Evolutionary conservation across 2,329 filamentous ascomycete species (phyloP), one percentile per base, ranked within the genome.

Genomic region (Colletotrichum trifolii): DNA sequence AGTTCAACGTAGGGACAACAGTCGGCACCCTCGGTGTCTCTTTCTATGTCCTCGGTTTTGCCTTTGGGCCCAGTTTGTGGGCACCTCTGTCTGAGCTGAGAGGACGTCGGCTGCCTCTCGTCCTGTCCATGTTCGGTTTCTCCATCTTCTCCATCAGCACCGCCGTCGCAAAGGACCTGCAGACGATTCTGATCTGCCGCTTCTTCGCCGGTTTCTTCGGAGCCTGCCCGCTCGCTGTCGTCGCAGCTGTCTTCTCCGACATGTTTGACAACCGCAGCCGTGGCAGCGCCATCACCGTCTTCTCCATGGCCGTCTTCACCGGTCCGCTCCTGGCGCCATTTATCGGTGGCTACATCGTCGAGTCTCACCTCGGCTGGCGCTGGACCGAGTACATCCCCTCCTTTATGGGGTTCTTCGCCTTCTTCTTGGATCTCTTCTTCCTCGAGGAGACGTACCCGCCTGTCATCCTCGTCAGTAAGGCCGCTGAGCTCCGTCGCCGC

Each of bases 161-260:
- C 52, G 91, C 88, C 8, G 86, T 87, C 4, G 85, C 83, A 65
- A 89, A 91, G 71, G 89, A 89, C 66, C 82, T 94, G 49, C 88
- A 90, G 71, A 89, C 89, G 0, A 80, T 95, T 17, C 80, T 92
- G 33, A 84, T 94, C 62, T 89, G 87, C 71, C 87, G 92, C 12
- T 92, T 95, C 79, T 91, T 94, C 70, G 80, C 81, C 64, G 91
- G 92, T 53, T 90, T 91, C 73, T 91, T 91, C 68, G 91, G 90
- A 35, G 89, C 89, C 55, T 89, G 87, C 65, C 87, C 89, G 2
- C 77, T 93, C 46, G 85, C 91, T 69, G 83, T 92, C 72, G 89
- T 90, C 57, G 89, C 87, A 4, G 90, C 89, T 64, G 87, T 91
- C 57, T 91, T 91, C 76, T 88, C 87, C 25, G 90, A 93, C 76